phyloP scores from a whole-genome alignment of 2,329 filamentous ascomycete genomes.

The Fonsecaea nubica region DNA sequence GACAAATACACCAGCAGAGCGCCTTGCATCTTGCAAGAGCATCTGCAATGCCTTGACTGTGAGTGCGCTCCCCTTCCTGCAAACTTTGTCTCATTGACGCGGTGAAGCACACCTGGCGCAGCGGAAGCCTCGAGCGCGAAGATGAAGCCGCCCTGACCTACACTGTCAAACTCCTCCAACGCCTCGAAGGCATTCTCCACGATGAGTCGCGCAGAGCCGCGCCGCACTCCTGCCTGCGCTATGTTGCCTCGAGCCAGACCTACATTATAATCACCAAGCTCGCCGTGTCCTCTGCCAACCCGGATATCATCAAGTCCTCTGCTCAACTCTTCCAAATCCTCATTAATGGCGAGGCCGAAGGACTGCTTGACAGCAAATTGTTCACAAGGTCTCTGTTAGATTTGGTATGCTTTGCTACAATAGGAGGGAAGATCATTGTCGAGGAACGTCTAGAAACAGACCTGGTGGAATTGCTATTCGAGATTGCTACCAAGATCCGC shows the following conservation, averaged over 20 bases:
- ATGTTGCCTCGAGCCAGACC: constrained; percentile 83
- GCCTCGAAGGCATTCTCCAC: constrained; percentile 72
- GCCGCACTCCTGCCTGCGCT: constrained; percentile 89
- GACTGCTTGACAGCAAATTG: constrained; percentile 82
- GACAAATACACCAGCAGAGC: constrained; percentile 63
- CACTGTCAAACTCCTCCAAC: constrained; percentile 61
- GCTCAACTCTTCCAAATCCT: constrained; percentile 88
- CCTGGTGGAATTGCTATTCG: constrained; percentile 91
- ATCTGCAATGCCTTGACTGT: constrained; percentile 66
- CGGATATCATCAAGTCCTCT: constrained; percentile 82
- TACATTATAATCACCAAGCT: constrained; percentile 91
- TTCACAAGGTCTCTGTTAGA: constrained; percentile 90
- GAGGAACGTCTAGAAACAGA: constrained; percentile 83
- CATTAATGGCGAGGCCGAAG: constrained; percentile 95
- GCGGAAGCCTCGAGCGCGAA: constrained; percentile 57
- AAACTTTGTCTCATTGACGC: constrained; percentile 21
- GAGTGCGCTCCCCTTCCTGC: constrained; percentile 23
- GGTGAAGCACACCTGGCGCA: constrained; percentile 65
- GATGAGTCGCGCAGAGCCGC: constrained; percentile 88
- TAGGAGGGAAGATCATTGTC: constrained; percentile 69
- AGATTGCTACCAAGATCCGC: constrained; percentile 94
- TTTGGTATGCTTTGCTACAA: constrained; percentile 70
- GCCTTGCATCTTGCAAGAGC: constrained; percentile 66
- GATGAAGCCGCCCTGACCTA: constrained; percentile 60
- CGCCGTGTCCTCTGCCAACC: constrained; percentile 81